Base-by-base conservation (phyloP, 73 alveolate species). In the Loxodes magnus region DNA sequence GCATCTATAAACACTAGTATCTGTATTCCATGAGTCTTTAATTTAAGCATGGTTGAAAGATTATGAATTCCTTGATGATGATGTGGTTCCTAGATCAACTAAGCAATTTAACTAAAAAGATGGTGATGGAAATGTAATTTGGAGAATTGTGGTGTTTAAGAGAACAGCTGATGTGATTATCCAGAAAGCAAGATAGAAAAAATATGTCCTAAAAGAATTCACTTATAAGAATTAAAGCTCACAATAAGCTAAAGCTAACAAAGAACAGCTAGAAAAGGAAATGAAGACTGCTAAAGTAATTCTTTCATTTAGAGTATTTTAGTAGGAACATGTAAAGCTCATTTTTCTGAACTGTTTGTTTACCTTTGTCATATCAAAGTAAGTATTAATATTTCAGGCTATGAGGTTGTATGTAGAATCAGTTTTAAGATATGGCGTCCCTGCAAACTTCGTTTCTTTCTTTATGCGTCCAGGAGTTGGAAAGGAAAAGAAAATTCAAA, bases 391-490 rank as follows among this genome's bases (percentile, higher is more conserved):
- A n/a, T n/a, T n/a, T n/a, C n/a, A n/a, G n/a, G n/a, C 66, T 5
- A 46, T 79, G 51, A 79, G 96, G 68, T 55, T 85, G 10, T 80
- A 64, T 37, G 80, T 71, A 21, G 96, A 84, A 57, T 76, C 86
- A 20, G 88, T 81, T 17, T 46, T 81, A 50, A 75, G 92, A 52
- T 84, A 77, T 35, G 87, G 90, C 6, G 59, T 78, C 36, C 84
- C 85, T 14, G 84, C 88, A 9, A 43, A 51, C 35, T 74, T 66
- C 67, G 27, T 67, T 22, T 25, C 55, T 17, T 43, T 68, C 51
- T 31, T 55, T 36, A 52, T 72, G n/a, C 30, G 37, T 41, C 64
- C 75, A 5, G 38, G 43, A 31, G 33, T 39, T 39, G 91, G 88
- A 7, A 41, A 57, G 29, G 87, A 78, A 34, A 82, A 78, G 74